Evolutionary conservation across 306 rosid species (phyloP).

Genomic region (Vachellia pachyceras): DNA sequence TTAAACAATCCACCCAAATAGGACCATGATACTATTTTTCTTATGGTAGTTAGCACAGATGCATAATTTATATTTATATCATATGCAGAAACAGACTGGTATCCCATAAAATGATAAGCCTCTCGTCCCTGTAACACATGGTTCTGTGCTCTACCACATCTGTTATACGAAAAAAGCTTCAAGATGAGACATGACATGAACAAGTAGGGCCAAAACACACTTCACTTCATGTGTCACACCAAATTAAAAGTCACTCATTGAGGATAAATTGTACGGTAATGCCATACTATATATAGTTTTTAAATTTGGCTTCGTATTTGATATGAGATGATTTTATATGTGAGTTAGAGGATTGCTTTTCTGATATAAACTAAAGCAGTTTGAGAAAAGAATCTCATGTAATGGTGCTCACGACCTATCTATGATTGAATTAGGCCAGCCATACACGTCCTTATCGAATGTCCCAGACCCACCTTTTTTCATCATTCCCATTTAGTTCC

Average conservation of each 20-base stretch:
- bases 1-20: conserved; percentile 33
- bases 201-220: conserved; percentile 34
- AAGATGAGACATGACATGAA: conserved; percentile 7
- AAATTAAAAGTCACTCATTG: neutral
- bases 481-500: conserved; percentile 41
- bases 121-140: conserved; percentile 35
- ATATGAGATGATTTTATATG: neutral
- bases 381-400: conserved; percentile 23
- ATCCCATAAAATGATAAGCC: conserved; percentile 41
- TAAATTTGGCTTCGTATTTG: neutral
- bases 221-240: conserved; percentile 16
- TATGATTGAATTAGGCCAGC: conserved; percentile 56
- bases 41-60: no score
- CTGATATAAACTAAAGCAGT: neutral
- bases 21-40: no score
- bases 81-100: conserved; percentile 21
- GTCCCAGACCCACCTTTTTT: conserved; percentile 39
- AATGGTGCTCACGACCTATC: conserved; percentile 61
- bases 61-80: no score
- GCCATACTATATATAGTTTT: neutral
- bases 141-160: conserved; percentile 33
- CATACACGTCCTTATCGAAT: conserved; percentile 68
- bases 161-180: conserved; percentile 11
- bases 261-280: neutral
- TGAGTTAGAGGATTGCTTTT: neutral